Base-by-base conservation (phyloP, 129 eudicot species). In the Dittrichia graveolens region DNA sequence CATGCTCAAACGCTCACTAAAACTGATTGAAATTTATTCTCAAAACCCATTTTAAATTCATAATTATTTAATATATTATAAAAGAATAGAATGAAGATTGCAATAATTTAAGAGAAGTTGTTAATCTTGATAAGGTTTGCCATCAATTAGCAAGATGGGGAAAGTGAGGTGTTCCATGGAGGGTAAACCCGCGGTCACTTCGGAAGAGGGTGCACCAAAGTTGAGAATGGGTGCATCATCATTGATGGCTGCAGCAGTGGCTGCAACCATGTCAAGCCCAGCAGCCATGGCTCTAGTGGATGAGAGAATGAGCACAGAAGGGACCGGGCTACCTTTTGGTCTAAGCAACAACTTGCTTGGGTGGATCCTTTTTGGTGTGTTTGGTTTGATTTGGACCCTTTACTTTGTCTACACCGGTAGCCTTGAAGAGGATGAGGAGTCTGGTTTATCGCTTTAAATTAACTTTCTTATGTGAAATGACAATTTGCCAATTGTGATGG, bases 221-320 rank as follows among this genome's bases (percentile, higher is more conserved):
- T 46, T 82, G 75, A 85, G 96, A 10, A 79, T 90, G 89, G 85
- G 84, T 6, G 88, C 85, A 57, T 7, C 72, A 8, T 76, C 98
- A 2, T 42, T 88, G 73, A 69, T 86, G 76, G 95, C 86, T 37
- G 98, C 98, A 37, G 95, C 92, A 0, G 66, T 77, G 5, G 92
- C 93, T 6, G 95, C 96, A 71, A 75, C 92, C 61, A 52, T 86
- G 86, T 84, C 95, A n/a, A 88, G 91, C 84, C 98, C 98, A 11
- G 89, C 87, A 3, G 92, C 93, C 38, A 84, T 90, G 95, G 98
- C 98, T 7, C 74, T 94, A 53, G 98, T 94, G 80, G 98, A 94
- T 37, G 98, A 94, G 59, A 90, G 98, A 74, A 78, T 94, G 97
- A 94, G 96, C 91, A 88, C 96, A 47, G 98, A 94, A 78, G 98